Evolutionary conservation across 73 alveolate species (phyloP).

Genomic region (Paramecium sonneborni): DNA sequence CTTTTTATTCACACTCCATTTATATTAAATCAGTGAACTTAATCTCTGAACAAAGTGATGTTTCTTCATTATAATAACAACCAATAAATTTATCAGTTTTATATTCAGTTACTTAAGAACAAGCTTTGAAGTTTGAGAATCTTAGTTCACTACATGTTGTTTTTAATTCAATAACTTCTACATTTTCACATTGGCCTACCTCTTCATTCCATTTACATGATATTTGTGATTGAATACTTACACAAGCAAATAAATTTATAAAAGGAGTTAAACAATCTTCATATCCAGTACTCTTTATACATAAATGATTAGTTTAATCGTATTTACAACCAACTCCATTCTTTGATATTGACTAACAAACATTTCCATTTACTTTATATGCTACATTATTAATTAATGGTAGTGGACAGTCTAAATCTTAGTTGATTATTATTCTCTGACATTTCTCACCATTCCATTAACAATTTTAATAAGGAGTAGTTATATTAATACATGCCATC

Average conservation of each 20-base stretch:
- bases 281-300: not conserved
- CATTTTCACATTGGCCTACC: not conserved
- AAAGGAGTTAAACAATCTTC: not conserved
- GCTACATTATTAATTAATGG: not conserved
- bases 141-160: not conserved
- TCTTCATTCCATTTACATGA: not conserved
- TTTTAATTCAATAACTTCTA: not conserved
- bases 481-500: not conserved
- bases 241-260: slow-evolving; percentile 13
- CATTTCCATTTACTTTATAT: not conserved
- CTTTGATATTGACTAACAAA: not conserved
- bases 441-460: slow-evolving; percentile 36
- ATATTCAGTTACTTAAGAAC: not conserved
- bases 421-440: not conserved
- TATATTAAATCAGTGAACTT: not conserved
- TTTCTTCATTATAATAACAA: not conserved
- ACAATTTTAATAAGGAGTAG: slow-evolving; percentile 12
- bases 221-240: not conserved
- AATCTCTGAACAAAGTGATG: not conserved
- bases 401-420: not conserved
- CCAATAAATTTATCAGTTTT: not conserved
- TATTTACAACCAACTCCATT: not conserved
- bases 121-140: not conserved
- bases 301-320: not conserved
- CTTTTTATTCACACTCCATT: not conserved